These are phyloP conservation scores for Pseudopediastrum boryanum DNA, from an alignment of 139 green algal species.

Conservation along the genomic window DNA sequence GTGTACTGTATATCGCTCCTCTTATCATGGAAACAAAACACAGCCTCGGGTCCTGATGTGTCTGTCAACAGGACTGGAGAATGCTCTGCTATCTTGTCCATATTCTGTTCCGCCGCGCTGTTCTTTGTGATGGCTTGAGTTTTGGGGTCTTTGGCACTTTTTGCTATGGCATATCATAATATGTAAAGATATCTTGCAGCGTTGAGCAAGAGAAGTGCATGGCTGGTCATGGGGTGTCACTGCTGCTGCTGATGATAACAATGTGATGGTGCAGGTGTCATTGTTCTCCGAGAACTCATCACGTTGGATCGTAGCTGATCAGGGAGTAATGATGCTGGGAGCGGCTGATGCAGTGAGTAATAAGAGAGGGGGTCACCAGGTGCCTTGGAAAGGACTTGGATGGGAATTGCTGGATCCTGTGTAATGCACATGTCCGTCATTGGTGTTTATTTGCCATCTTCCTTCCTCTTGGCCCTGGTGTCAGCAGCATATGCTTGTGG, in stretches of 20 bases:
- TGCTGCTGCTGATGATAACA: neutral
- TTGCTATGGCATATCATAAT: too few species aligned
- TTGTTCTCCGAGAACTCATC: constrained; percentile 87
- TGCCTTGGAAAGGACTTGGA: too few species aligned
- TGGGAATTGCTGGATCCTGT: too few species aligned
- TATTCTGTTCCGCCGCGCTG: neutral
- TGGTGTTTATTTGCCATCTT: too few species aligned
- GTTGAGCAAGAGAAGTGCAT: neutral
- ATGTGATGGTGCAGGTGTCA: constrained; percentile 47
- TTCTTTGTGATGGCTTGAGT: neutral
- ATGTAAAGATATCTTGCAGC: neutral
- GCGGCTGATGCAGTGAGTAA: constrained; percentile 64
- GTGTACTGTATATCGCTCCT: too few species aligned
- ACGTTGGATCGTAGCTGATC: constrained; percentile 90
- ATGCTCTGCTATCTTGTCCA: neutral
- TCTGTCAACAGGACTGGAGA: too few species aligned
- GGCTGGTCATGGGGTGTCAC: neutral
- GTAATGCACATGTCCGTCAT: too few species aligned
- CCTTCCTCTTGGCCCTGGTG: too few species aligned
- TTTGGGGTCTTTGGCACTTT: neutral
- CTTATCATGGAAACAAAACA: too few species aligned
- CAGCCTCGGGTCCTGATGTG: too few species aligned
- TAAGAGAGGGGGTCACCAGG: too few species aligned
- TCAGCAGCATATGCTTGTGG: too few species aligned
- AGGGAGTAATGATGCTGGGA: constrained; percentile 74